Percentiles rank a stretch among this genome's conserved stretches.
Conservation (phyloP, 306 rosid genomes). For the Argentina anserina region DNA sequence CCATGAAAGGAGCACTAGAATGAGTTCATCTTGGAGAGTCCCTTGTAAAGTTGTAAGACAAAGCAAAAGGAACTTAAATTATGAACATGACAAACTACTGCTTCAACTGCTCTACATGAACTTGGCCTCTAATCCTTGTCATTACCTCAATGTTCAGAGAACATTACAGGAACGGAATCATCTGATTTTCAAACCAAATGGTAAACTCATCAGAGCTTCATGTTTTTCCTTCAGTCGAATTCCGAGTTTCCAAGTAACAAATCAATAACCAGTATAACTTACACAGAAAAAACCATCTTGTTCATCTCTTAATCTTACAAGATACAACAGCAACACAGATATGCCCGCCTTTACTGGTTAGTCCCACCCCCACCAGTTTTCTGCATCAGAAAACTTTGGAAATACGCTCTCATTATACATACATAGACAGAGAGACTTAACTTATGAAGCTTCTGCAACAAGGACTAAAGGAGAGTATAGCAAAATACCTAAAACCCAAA, state of each 20-base stretch:
- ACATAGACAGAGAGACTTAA: constrained; percentile 19
- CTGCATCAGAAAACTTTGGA: constrained; percentile 35
- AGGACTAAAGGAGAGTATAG: constrained; percentile 18
- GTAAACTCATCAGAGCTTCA: constrained; percentile 1
- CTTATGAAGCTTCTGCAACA: constrained; percentile 26
- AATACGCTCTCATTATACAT: constrained; percentile 34
- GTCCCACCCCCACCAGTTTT: constrained; percentile 47
- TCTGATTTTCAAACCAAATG: background rate
- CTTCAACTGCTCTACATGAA: constrained; percentile 20
- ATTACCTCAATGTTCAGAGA: constrained; percentile 13
- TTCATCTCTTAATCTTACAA: constrained; percentile 43
- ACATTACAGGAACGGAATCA: constrained; percentile 5
- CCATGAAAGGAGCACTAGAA: background rate
- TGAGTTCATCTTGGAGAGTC: background rate
- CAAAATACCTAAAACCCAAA: constrained; percentile 35
- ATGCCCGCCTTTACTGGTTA: constrained; percentile 19
- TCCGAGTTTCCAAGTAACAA: too few relatives aligned
- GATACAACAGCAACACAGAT: constrained; percentile 21
- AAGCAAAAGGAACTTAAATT: background rate
- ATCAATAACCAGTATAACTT: constrained; percentile 11
- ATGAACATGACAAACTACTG: background rate
- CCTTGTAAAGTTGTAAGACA: background rate
- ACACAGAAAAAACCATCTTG: constrained; percentile 22
- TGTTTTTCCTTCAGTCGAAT: background rate
- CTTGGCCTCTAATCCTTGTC: constrained; percentile 25